These are phyloP conservation scores for Cytospora chrysosperma DNA, from an alignment of 2,329 filamentous ascomycete species.

Conservation along the genomic window DNA sequence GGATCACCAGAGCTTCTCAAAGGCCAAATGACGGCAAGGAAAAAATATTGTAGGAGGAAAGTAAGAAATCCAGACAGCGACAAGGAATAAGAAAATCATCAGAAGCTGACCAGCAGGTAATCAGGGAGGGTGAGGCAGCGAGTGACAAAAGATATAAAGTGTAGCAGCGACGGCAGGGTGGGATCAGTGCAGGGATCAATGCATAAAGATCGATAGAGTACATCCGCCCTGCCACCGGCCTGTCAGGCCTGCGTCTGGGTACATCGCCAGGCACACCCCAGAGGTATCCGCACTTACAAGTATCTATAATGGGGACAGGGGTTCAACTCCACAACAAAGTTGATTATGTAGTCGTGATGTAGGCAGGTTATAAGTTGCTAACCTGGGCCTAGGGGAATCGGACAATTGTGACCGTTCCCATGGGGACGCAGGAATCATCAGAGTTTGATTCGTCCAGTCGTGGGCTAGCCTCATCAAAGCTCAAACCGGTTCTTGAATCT, in stretches of 20 bases:
- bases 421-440: background rate
- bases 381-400: background rate
- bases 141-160: constrained; percentile 4
- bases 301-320: background rate
- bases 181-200: constrained; percentile 10
- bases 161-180: constrained; percentile 11
- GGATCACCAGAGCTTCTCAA: background rate
- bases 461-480: background rate
- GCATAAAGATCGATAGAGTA: constrained; percentile 4
- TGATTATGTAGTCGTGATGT: background rate
- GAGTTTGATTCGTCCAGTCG: background rate
- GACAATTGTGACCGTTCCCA: background rate
- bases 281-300: background rate
- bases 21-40: background rate
- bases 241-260: background rate
- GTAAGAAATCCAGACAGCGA: background rate
- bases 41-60: background rate
- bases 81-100: background rate
- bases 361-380: background rate
- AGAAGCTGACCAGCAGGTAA: constrained; percentile 6
- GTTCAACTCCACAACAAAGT: background rate
- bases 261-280: background rate
- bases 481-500: background rate
- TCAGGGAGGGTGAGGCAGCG: constrained; percentile 15
- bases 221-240: background rate